phyloP scores from a whole-genome alignment of 2,329 filamentous ascomycete genomes.

The Sarocladium strictum region DNA sequence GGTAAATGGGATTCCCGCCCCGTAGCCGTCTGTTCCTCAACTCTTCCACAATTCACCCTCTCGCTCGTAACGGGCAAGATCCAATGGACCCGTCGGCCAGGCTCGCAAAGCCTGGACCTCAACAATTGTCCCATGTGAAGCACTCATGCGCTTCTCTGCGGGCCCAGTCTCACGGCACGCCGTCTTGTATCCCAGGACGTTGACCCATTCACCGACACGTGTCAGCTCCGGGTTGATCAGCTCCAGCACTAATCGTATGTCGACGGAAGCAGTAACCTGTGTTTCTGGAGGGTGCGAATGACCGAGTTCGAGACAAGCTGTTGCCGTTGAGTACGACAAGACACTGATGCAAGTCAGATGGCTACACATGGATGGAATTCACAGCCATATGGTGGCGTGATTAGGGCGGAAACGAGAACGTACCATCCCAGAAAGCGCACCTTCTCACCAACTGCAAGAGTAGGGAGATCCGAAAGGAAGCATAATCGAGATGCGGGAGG shows the following conservation, averaged over 20 bases:
- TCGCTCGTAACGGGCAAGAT: conserved; percentile 65
- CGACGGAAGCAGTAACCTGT: conserved; percentile 51
- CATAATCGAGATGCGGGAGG: conserved; percentile 60
- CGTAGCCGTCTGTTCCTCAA: not conserved
- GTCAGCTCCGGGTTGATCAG: conserved; percentile 57
- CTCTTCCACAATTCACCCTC: conserved; percentile 32
- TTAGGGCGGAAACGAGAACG: conserved; percentile 24
- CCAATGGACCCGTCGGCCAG: conserved; percentile 70
- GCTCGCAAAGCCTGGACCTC: conserved; percentile 69
- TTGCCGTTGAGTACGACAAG: conserved; percentile 41
- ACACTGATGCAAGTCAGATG: conserved; percentile 36
- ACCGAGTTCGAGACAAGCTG: conserved; percentile 59
- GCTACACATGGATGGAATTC: not conserved
- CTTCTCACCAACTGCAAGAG: conserved; percentile 58
- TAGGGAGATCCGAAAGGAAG: conserved; percentile 56
- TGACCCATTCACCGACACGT: conserved; percentile 77
- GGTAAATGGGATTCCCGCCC: not conserved
- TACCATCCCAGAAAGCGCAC: conserved; percentile 92
- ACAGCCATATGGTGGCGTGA: not conserved
- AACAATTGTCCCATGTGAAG: conserved; percentile 18
- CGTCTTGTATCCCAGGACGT: conserved; percentile 75
- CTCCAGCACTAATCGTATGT: conserved; percentile 66
- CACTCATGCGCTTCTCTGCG: conserved; percentile 12
- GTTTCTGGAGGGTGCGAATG: conserved; percentile 54
- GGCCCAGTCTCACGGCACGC: not conserved